phyloP scores from a whole-genome alignment of 768 basidiomycete genomes.

The Trametes elegans region DNA sequence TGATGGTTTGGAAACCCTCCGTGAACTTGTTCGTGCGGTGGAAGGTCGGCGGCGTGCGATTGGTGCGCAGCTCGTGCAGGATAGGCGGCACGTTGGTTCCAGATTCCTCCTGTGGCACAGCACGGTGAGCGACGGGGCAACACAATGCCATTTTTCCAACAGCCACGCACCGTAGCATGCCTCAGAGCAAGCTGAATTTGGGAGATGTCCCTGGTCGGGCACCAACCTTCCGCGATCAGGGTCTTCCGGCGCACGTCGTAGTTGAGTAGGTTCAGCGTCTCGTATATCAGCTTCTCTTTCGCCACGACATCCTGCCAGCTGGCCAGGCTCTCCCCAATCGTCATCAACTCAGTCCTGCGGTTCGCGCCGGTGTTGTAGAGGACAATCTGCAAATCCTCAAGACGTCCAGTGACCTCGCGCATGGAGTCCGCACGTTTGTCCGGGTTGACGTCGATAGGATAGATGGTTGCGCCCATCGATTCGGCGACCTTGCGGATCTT shows the following conservation, averaged over 20 bases:
- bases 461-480: conserved; percentile 97
- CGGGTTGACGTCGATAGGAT: conserved; percentile 92
- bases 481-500: conserved; percentile 99
- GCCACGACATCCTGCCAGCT: conserved; percentile 93
- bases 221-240: conserved; percentile 96
- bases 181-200: conserved; percentile 84
- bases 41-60: conserved; percentile 93
- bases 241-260: conserved; percentile 94
- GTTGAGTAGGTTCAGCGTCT: conserved; percentile 93
- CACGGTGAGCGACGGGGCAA: conserved; percentile 1
- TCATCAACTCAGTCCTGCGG: conserved; percentile 78
- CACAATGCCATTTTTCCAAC: neutral
- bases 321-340: conserved; percentile 78
- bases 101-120: conserved; percentile 66
- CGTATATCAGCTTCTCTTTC: conserved; percentile 95
- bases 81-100: conserved; percentile 92
- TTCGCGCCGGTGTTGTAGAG: conserved; percentile 87
- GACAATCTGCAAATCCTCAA: conserved; percentile 89
- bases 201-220: conserved; percentile 88
- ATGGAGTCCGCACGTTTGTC: conserved; percentile 91
- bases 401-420: conserved; percentile 79
- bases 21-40: conserved; percentile 95
- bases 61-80: conserved; percentile 83
- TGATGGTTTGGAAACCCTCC: conserved; percentile 94
- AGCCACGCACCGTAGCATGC: conserved; percentile 65